Base-by-base conservation (phyloP, 139 green algal species). In the Haematococcus lacustris region DNA sequence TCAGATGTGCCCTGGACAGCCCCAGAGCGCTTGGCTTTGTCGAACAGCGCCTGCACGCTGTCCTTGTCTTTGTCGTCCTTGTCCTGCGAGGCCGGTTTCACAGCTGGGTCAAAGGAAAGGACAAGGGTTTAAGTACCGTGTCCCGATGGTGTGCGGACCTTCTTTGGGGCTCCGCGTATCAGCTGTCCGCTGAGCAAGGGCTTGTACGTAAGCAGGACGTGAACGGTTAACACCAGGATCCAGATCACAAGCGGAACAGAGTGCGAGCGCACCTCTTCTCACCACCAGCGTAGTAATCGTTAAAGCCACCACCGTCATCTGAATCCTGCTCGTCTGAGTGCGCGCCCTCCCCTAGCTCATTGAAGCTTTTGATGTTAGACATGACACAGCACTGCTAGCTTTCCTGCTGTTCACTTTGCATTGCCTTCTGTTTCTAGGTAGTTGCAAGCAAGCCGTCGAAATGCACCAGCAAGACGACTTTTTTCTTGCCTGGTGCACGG, bases 261-360 rank as follows among this genome's bases (percentile, higher is more conserved):
- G 32, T 51, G 68, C 40, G n/a, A n/a, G n/a, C n/a, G 21, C 67
- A 89, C 81, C 88, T 95, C 81, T 94, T 95, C 70, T 92, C 84
- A 23, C 90, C 90, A 30, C 90, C 90, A 35, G 88, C 86, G 38
- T 94, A 95, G 47, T 92, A 92, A 26, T 95, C 90, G 63, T 95
- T 95, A 17, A 53, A 53, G 43, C 43, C 43, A 9, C 43, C 43
- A 17, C n/a, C n/a, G n/a, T n/a, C n/a, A n/a, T n/a, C n/a, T n/a
- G n/a, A n/a, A n/a, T n/a, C n/a, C n/a, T n/a, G n/a, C n/a, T 53
- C 17, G 43, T 53, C 43, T 17, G 43, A 53, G 43, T 53, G 9
- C 43, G 43, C 9, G 43, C 43, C 43, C 43, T 9, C 43, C 43
- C 17, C 43, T 17, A 28, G 9, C 9, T 53, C 43, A 53, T 53